Percentiles rank a stretch among this genome's conserved stretches.
These are phyloP conservation scores for Diaporthe helianthi DNA, from an alignment of 2,329 filamentous ascomycete species.

Conservation along the genomic window DNA sequence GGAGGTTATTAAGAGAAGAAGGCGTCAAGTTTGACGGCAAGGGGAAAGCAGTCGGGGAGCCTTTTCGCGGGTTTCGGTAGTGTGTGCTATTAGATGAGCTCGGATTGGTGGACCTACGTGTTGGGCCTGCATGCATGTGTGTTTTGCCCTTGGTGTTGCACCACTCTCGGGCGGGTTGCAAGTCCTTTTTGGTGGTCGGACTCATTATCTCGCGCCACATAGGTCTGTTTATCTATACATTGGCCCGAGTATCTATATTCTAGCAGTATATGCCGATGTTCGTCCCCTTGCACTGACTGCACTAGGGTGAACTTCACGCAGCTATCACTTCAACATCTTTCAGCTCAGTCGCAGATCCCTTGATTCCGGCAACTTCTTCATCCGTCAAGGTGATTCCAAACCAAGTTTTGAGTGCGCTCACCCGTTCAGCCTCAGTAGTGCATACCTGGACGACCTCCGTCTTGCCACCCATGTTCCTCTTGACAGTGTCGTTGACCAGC, in stretches of 20 bases:
- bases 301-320: constrained; percentile 3
- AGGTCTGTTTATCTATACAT: not conserved
- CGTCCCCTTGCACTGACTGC: not conserved
- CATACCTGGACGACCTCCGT: constrained; percentile 56
- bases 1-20: not conserved
- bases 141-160: constrained; percentile 11
- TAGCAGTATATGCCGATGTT: not conserved
- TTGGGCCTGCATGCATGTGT: not conserved
- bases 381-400: constrained; percentile 60
- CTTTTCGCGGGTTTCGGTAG: constrained; percentile 8
- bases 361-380: constrained; percentile 58
- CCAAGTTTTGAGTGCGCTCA: constrained; percentile 56
- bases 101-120: constrained; percentile 1
- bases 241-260: not conserved
- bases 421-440: constrained; percentile 59
- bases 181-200: constrained; percentile 12
- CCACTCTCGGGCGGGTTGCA: not conserved
- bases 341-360: constrained; percentile 56
- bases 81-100: not conserved
- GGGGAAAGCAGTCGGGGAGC: not conserved
- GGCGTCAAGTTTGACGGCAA: constrained; percentile 10
- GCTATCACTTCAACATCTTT: constrained; percentile 32
- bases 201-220: not conserved
- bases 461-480: constrained; percentile 59
- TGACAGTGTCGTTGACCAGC: constrained; percentile 58